Conservation (phyloP, 1,284 basidiomycete genomes). For the Leccinum pachyderme region DNA sequence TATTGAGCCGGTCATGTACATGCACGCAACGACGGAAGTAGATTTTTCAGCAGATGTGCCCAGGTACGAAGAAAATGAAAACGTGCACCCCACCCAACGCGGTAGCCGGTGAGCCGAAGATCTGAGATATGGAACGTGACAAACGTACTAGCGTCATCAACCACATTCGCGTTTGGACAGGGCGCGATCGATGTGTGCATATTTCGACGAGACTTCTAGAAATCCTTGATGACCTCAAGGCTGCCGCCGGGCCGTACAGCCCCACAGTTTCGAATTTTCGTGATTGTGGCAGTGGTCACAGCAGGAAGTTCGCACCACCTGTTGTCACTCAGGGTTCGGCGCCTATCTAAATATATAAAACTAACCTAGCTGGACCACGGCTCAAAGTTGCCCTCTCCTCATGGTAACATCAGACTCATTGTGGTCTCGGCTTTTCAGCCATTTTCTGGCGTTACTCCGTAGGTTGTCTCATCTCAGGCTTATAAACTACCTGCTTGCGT, state of each 20-base stretch:
- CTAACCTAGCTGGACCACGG: not conserved
- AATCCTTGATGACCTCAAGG: not conserved
- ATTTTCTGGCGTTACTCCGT: not conserved
- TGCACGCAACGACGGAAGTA: not conserved
- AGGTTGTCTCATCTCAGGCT: not conserved
- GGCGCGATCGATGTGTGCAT: too few relatives aligned
- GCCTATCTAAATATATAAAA: not conserved
- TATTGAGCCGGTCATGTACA: not conserved
- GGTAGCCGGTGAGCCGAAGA: not conserved
- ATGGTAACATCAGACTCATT: not conserved
- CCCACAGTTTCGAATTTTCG: not conserved
- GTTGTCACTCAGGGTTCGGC: not conserved
- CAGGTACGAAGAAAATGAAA: too few relatives aligned
- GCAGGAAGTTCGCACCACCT: not conserved
- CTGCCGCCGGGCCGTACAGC: not conserved
- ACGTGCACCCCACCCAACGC: not conserved
- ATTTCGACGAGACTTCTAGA: not conserved
- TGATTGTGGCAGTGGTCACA: not conserved
- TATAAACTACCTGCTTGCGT: not conserved
- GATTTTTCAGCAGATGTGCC: not conserved
- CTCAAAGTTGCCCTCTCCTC: not conserved
- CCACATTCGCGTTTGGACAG: too few relatives aligned
- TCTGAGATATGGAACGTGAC: too few relatives aligned
- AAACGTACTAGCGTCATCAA: too few relatives aligned
- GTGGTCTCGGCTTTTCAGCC: not conserved